A percentile compares a stretch with the other conserved stretches of the same genome.
phyloP scores from a whole-genome alignment of 495 filamentous ascomycete genomes.

The Cenococcum geophilum region DNA sequence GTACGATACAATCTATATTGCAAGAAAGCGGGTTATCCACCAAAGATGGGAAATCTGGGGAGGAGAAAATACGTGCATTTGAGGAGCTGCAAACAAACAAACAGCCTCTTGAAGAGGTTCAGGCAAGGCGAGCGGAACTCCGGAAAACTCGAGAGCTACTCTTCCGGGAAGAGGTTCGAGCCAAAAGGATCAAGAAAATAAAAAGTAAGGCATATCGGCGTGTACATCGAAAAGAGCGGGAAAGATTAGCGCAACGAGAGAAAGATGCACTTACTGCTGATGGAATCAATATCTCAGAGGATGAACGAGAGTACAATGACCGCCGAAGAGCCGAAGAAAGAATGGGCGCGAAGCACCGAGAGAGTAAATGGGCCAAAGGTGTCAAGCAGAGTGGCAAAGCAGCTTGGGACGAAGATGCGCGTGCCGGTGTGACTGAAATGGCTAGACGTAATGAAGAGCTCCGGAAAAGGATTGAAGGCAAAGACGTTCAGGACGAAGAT shows the following conservation, averaged over 20 bases:
- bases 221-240: constrained; percentile 80
- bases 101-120: constrained; percentile 63
- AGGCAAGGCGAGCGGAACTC: constrained; percentile 65
- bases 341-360: constrained; percentile 80
- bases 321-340: constrained; percentile 75
- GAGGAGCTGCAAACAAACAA: constrained; percentile 64
- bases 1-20: constrained; percentile 75
- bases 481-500: constrained; percentile 46
- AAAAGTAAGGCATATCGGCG: constrained; percentile 91
- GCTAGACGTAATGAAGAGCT: constrained; percentile 82
- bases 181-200: constrained; percentile 95
- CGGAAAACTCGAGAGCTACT: constrained; percentile 75
- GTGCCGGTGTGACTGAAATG: constrained; percentile 68
- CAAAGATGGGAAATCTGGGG: constrained; percentile 52
- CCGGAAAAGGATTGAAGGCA: constrained; percentile 75
- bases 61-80: constrained; percentile 59
- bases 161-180: constrained; percentile 81
- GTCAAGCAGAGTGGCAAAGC: constrained; percentile 56
- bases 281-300: constrained; percentile 64
- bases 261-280: constrained; percentile 60
- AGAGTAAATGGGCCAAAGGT: constrained; percentile 93
- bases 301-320: constrained; percentile 73
- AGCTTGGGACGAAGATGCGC: constrained; percentile 42
- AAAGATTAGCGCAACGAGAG: constrained; percentile 65
- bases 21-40: constrained; percentile 74